Conservation (phyloP, 164 flowering plant genomes). For the Magnolia officinalis region DNA sequence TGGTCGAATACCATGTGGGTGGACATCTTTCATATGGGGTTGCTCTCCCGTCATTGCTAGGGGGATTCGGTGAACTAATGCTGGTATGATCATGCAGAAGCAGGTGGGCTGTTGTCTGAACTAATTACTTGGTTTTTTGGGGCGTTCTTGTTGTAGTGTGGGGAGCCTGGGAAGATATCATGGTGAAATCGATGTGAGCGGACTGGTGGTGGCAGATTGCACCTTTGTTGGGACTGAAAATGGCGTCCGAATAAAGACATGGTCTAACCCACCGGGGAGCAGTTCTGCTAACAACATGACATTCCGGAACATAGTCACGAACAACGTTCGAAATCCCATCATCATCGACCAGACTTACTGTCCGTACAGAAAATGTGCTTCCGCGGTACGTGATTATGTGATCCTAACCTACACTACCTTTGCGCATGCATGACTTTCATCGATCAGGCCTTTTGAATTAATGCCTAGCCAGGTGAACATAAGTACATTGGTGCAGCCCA, state of each 20-base stretch:
- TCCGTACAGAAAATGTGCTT: constrained; percentile 25
- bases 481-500: too few relatives aligned
- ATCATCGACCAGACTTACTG: constrained; percentile 61
- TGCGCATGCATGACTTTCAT: not conserved
- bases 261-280: constrained; percentile 50
- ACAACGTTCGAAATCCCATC: constrained; percentile 59
- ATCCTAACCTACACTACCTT: not conserved
- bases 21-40: too few relatives aligned
- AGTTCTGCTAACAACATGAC: constrained; percentile 51
- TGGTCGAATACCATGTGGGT: too few relatives aligned
- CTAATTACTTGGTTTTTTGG: too few relatives aligned
- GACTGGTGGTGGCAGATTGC: constrained; percentile 45
- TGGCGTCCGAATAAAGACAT: constrained; percentile 71
- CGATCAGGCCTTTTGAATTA: too few relatives aligned
- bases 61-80: too few relatives aligned
- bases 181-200: constrained; percentile 46
- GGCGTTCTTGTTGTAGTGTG: constrained; percentile 27
- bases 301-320: constrained; percentile 52
- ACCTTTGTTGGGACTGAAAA: constrained; percentile 43
- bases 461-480: too few relatives aligned
- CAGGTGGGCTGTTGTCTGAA: too few relatives aligned
- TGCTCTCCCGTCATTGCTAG: too few relatives aligned
- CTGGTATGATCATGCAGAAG: too few relatives aligned
- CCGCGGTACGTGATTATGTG: not conserved
- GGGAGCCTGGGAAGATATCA: constrained; percentile 61